A percentile compares a stretch with the other conserved stretches of the same genome.
Evolutionary conservation across 2,329 filamentous ascomycete genomes (phyloP).

Genomic region (Colletotrichum euphorbiae): DNA sequence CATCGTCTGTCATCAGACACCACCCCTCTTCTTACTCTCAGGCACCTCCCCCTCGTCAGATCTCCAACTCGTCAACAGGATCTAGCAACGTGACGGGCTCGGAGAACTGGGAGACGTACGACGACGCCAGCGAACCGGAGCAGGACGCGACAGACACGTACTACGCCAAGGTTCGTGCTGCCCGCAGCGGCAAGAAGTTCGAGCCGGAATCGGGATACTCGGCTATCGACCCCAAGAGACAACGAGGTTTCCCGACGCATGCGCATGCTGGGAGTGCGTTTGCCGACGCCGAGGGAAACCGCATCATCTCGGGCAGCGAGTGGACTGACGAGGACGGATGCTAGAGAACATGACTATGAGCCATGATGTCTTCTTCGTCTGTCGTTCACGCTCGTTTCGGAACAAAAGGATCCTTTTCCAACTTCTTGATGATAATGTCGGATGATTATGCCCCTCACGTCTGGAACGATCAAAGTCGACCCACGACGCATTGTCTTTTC

Average conservation of each 20-base stretch:
- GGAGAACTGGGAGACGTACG: slow-evolving; percentile 98
- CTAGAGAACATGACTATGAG: slow-evolving; percentile 46
- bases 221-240: slow-evolving; percentile 63
- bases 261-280: slow-evolving; percentile 60
- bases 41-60: slow-evolving; percentile 69
- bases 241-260: slow-evolving; percentile 64
- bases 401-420: neutral
- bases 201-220: slow-evolving; percentile 61
- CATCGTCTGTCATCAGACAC: slow-evolving; percentile 55
- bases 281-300: slow-evolving; percentile 69
- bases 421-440: slow-evolving; percentile 34
- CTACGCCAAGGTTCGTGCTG: slow-evolving; percentile 80
- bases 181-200: slow-evolving; percentile 72
- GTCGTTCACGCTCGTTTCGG: neutral
- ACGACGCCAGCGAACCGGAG: slow-evolving; percentile 83
- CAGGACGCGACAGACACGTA: slow-evolving; percentile 82
- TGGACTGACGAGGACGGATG: slow-evolving; percentile 75
- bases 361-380: neutral
- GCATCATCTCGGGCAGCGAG: slow-evolving; percentile 73
- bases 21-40: slow-evolving; percentile 55
- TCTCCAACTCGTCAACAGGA: slow-evolving; percentile 78
- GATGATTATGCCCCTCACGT: slow-evolving; percentile 39
- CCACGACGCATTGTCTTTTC: slow-evolving; percentile 21
- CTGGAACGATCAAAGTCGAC: slow-evolving; percentile 26
- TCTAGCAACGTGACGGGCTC: slow-evolving; percentile 85